A percentile compares a stretch with the other conserved stretches of the same genome.
phyloP scores from a whole-genome alignment of 371 early-diverging fungal species.

The Apophysomyces ossiformis region DNA sequence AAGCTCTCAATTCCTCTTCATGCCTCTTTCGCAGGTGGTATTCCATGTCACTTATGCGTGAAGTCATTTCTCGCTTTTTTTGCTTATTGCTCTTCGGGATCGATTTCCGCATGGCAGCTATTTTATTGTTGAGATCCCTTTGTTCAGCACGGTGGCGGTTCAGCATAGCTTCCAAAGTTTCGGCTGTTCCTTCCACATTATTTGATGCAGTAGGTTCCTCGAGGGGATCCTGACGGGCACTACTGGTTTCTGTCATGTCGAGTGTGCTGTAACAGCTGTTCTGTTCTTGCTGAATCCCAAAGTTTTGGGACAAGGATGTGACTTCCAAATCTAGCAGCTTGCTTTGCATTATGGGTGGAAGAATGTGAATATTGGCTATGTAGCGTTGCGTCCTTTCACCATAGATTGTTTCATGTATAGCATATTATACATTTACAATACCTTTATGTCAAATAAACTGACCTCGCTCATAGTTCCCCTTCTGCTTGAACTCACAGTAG shows the following conservation, averaged over 20 bases:
- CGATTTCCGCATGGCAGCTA: conserved; percentile 77
- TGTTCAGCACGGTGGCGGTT: conserved; percentile 80
- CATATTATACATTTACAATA: too few species aligned
- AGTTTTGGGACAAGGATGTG: too few species aligned
- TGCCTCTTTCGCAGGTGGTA: conserved; percentile 67
- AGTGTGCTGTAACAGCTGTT: too few species aligned
- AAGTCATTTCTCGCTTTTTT: conserved; percentile 83
- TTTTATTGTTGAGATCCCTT: conserved; percentile 70
- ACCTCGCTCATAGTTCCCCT: too few species aligned
- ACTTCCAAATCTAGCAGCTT: too few species aligned
- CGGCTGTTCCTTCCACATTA: conserved; percentile 12
- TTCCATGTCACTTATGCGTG: conserved; percentile 76
- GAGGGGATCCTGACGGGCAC: background rate
- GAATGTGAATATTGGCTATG: too few species aligned
- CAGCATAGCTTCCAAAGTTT: conserved; percentile 60
- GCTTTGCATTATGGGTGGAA: too few species aligned
- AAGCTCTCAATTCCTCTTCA: conserved; percentile 62
- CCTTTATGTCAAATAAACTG: too few species aligned
- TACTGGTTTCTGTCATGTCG: background rate
- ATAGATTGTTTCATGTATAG: too few species aligned
- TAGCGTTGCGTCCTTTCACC: too few species aligned
- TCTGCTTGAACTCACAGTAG: too few species aligned
- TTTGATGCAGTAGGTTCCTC: background rate
- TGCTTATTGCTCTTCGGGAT: conserved; percentile 82
- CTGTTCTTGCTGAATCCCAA: too few species aligned